Percentiles rank a stretch among this genome's conserved stretches.
These are phyloP conservation scores for Cytospora piceae DNA, from an alignment of 2,329 filamentous ascomycete species.

Conservation along the genomic window DNA sequence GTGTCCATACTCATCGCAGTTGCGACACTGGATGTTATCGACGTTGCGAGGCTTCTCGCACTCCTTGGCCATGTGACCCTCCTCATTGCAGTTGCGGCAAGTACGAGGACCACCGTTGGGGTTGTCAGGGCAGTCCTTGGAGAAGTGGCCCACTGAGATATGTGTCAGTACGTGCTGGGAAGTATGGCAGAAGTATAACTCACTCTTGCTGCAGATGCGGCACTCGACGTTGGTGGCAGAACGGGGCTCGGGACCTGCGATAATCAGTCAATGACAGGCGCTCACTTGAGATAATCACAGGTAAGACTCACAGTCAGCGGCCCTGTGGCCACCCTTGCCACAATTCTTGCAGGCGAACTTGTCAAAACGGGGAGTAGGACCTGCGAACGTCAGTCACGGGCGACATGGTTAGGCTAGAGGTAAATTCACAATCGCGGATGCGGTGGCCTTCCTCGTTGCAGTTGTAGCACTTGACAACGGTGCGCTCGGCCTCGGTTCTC, in stretches of 20 bases:
- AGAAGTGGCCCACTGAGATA: constrained; percentile 61
- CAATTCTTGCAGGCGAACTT: constrained; percentile 72
- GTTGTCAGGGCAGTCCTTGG: constrained; percentile 61
- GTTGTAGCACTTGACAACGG: constrained; percentile 64
- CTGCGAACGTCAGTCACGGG: constrained; percentile 40
- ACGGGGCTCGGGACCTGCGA: constrained; percentile 57
- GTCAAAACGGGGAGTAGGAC: constrained; percentile 63
- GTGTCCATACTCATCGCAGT: constrained; percentile 58
- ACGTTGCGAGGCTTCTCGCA: constrained; percentile 56
- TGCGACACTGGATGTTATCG: constrained; percentile 50
- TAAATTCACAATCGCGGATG: constrained; percentile 65
- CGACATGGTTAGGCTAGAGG: neutral
- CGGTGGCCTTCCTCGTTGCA: constrained; percentile 68
- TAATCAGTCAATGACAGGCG: constrained; percentile 33
- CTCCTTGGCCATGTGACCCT: constrained; percentile 65
- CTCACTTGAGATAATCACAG: constrained; percentile 4
- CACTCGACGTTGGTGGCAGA: constrained; percentile 66
- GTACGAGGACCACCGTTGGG: constrained; percentile 57
- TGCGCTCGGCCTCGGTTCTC: constrained; percentile 50
- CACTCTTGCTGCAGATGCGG: constrained; percentile 66
- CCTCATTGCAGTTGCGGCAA: constrained; percentile 62
- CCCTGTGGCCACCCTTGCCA: constrained; percentile 57
- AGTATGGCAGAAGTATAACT: constrained; percentile 34
- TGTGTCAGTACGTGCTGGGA: neutral
- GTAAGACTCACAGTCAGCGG: constrained; percentile 50